Evolutionary conservation across 257 asterid species (phyloP), one percentile per base, ranked within the genome.

Genomic region (Dorcoceras hygrometricum): DNA sequence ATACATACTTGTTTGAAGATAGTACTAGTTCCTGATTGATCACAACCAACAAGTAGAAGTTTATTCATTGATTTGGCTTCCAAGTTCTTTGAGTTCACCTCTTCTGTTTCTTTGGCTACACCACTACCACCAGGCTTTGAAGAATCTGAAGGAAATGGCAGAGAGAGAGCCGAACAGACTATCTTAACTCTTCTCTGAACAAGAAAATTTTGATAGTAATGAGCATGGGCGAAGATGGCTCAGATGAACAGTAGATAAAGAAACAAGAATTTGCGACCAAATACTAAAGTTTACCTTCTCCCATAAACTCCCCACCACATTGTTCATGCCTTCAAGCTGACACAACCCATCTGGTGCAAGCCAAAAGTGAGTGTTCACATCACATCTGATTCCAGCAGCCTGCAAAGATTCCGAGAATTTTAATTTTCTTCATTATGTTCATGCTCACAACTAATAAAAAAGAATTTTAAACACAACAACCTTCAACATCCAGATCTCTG

Each of bases 1-100:
- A 46, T 46, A 46, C 53, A 16, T 82, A 90, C 99, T 93, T 90
- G 99, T 78, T 94, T 94, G 71, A 80, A 94, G 71, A 94, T 78
- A 20, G 98, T 85, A 73, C 96, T 90, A 0, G 96, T 84, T 51
- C 99, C 99, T 0, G 99, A 94, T 66, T 78, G 89, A 75, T 87
- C 91, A 72, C 82, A 75, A 67, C 99, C 98, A 48, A 84, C 81
- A 19, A 94, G 83, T 60, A 94, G 92, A 60, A 94, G 68, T 73
- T 86, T 90, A 53, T 77, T 70, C 36, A 72, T 50, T 65, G 16
- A 14, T 73, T 32, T 75, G 73, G 67, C 76, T 60, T 78, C 84
- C 22, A 48, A 31, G 57, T 51, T 73, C 65, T 57, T 57, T 25
- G 50, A 59, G 57, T 59, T 65, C 66, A 39, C 68, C 58, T 46